A percentile compares a stretch with the other conserved stretches of the same genome.
Evolutionary conservation across 305 asterid species (phyloP).

Genomic region (Solanum aculeatissimum): DNA sequence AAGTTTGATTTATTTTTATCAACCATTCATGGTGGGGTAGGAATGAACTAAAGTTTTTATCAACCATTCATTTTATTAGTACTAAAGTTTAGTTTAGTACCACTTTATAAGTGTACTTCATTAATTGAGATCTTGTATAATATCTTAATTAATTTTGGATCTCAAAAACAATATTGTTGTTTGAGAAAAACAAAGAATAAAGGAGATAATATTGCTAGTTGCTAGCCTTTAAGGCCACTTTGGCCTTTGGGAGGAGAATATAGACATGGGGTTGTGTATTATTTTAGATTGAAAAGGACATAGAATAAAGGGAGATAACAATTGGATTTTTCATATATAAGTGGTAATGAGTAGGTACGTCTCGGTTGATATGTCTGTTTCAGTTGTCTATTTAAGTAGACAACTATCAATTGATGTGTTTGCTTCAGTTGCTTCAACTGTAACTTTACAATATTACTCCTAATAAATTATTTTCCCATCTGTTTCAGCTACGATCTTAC

Average conservation of each 20-base stretch:
- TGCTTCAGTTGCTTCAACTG: too few relatives aligned
- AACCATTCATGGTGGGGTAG: slow-evolving; percentile 19
- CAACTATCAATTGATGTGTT: too few relatives aligned
- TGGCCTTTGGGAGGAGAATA: neutral
- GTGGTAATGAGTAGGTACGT: too few relatives aligned
- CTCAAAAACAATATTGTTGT: neutral
- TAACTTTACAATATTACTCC: too few relatives aligned
- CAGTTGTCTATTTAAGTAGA: too few relatives aligned
- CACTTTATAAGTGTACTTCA: neutral
- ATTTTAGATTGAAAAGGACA: neutral
- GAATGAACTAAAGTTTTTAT: too few relatives aligned
- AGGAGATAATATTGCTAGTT: neutral
- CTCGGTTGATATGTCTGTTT: too few relatives aligned
- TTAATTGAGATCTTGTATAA: neutral
- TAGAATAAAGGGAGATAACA: neutral
- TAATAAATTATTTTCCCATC: too few relatives aligned
- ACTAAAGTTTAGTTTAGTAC: neutral
- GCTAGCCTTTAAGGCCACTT: neutral
- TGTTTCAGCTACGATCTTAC: too few relatives aligned
- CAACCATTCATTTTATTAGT: too few relatives aligned
- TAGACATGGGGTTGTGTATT: neutral
- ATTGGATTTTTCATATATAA: neutral
- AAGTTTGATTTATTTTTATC: neutral
- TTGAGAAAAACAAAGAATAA: neutral
- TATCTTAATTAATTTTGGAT: neutral